phyloP scores from a whole-genome alignment of 768 basidiomycete species.

The Lactifluus pinguis region DNA sequence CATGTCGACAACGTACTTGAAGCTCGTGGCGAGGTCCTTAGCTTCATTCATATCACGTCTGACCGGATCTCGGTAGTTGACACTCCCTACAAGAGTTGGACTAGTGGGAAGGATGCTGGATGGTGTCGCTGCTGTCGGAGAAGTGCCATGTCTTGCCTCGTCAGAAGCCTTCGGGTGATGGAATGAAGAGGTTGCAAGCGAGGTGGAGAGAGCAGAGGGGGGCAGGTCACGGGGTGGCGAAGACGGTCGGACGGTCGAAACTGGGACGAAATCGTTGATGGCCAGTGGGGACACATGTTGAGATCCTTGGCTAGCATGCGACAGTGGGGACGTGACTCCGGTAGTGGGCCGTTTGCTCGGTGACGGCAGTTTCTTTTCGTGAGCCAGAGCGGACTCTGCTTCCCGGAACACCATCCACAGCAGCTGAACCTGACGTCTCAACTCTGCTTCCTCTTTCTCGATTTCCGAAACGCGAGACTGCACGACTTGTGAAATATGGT shows the following conservation, averaged over 20 bases:
- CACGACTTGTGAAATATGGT: conserved; percentile 44
- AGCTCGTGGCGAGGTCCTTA: conserved; percentile 39
- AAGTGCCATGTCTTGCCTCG: conserved; percentile 16
- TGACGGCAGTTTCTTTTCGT: conserved; percentile 26
- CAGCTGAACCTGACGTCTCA: conserved; percentile 49
- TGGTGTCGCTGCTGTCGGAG: conserved; percentile 7
- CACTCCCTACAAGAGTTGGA: conserved; percentile 12
- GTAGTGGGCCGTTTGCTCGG: conserved; percentile 2
- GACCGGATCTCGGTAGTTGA: conserved; percentile 28
- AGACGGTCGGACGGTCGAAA: conserved; percentile 31
- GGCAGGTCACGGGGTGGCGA: conserved; percentile 28
- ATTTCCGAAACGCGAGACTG: conserved; percentile 48
- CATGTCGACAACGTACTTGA: conserved; percentile 38
- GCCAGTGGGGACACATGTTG: conserved; percentile 25
- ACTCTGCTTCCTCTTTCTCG: conserved; percentile 41
- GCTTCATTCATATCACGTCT: conserved; percentile 40
- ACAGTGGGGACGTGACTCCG: neutral
- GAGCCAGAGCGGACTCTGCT: conserved; percentile 36
- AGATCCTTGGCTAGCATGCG: neutral
- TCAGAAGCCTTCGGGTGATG: conserved; percentile 38
- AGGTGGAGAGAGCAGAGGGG: conserved; percentile 61
- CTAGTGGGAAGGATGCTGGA: conserved; percentile 4
- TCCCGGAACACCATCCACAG: conserved; percentile 55
- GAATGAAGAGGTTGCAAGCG: conserved; percentile 50
- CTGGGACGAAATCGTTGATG: conserved; percentile 52